These are phyloP conservation scores for Thermothielavioides terrestris DNA, from an alignment of 495 filamentous ascomycete species.

Conservation along the genomic window DNA sequence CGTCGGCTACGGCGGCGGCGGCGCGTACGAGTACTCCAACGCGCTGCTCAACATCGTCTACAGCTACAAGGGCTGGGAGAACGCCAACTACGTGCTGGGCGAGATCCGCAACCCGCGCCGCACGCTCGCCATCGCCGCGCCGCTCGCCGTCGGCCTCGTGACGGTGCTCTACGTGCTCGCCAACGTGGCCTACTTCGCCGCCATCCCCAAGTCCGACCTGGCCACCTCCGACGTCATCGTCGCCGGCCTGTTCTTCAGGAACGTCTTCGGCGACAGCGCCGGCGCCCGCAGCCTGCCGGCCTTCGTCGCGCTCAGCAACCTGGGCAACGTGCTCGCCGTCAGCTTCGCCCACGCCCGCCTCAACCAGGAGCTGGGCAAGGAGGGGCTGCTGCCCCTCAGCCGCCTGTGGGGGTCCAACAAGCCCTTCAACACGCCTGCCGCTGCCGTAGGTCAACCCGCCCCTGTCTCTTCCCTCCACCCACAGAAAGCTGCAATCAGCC, in stretches of 20 bases:
- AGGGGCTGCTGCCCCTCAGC: conserved; percentile 56
- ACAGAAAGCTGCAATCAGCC: neutral
- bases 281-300: conserved; percentile 42
- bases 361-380: conserved; percentile 59
- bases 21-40: conserved; percentile 39
- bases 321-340: conserved; percentile 48
- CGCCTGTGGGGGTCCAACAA: conserved; percentile 28
- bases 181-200: conserved; percentile 53
- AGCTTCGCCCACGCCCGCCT: conserved; percentile 49
- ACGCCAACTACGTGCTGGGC: conserved; percentile 45
- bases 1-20: conserved; percentile 10
- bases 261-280: conserved; percentile 33
- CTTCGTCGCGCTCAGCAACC: conserved; percentile 42
- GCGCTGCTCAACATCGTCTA: conserved; percentile 43
- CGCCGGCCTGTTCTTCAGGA: conserved; percentile 41
- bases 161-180: conserved; percentile 54
- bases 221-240: conserved; percentile 38
- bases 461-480: too few species aligned
- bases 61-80: conserved; percentile 41
- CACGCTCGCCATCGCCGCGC: conserved; percentile 55
- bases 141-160: conserved; percentile 47
- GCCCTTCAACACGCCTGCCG: conserved; percentile 7
- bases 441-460: neutral
- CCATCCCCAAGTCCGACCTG: conserved; percentile 40
- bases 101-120: conserved; percentile 52